These are phyloP conservation scores for Metschnikowia noctiluminum DNA, from an alignment of 805 yeast genomes.

Conservation along the genomic window DNA sequence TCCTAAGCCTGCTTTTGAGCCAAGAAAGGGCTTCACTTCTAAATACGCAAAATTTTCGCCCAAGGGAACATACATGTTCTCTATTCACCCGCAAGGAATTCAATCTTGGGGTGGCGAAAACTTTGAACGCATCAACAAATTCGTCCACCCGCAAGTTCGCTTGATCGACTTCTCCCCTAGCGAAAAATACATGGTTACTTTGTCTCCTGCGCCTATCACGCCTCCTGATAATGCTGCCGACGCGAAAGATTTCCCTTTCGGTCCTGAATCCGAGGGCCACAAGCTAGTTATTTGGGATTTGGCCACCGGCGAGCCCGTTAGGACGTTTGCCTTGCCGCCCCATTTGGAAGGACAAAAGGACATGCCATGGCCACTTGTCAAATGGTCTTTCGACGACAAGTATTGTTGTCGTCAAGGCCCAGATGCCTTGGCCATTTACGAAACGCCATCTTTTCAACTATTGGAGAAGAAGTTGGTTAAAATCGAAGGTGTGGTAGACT, in stretches of 20 bases:
- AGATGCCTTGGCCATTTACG: conserved; percentile 88
- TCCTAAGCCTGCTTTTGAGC: conserved; percentile 75
- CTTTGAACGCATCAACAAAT: conserved; percentile 70
- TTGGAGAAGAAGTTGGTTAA: conserved; percentile 83
- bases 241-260: conserved; percentile 73
- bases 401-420: conserved; percentile 95
- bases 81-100: conserved; percentile 91
- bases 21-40: conserved; percentile 83
- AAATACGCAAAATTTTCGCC: conserved; percentile 90
- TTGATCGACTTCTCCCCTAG: conserved; percentile 89
- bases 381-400: conserved; percentile 91
- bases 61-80: conserved; percentile 81
- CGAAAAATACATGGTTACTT: conserved; percentile 85
- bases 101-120: conserved; percentile 93
- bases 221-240: conserved; percentile 62
- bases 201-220: conserved; percentile 79
- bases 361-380: conserved; percentile 93
- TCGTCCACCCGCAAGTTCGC: conserved; percentile 85
- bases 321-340: conserved; percentile 89
- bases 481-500: conserved; percentile 81
- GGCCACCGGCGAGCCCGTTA: conserved; percentile 72
- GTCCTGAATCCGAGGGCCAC: conserved; percentile 86
- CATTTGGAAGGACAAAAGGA: conserved; percentile 61
- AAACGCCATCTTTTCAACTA: conserved; percentile 70
- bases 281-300: conserved; percentile 92